Evolutionary conservation across 176 grass and related monocot genomes (phyloP).

Genomic region (Ensete glaucum): DNA sequence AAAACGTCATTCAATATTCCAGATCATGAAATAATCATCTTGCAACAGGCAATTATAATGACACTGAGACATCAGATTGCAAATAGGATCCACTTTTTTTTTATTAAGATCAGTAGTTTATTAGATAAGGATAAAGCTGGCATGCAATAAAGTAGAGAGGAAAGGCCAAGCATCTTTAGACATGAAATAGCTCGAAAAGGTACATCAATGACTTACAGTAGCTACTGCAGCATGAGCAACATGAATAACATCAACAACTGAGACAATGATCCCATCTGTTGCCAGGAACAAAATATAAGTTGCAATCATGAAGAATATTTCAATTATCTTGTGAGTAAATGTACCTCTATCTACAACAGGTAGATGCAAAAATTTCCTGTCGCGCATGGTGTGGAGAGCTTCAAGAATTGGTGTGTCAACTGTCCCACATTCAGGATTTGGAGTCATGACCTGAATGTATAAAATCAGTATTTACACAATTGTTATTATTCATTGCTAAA

Average conservation of each 20-base stretch:
- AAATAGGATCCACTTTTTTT: not conserved
- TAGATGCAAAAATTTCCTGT: conserved; percentile 88
- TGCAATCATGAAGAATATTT: not conserved
- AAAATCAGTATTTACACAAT: not conserved
- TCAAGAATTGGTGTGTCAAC: conserved; percentile 86
- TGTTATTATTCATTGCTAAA: too few relatives aligned
- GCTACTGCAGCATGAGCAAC: conserved; percentile 95
- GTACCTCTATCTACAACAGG: conserved; percentile 83
- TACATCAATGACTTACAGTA: conserved; percentile 34
- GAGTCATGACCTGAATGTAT: conserved; percentile 84
- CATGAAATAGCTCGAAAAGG: not conserved
- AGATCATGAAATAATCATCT: not conserved
- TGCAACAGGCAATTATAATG: not conserved
- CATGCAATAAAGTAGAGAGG: not conserved
- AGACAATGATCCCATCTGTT: conserved; percentile 78
- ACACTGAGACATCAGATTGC: not conserved
- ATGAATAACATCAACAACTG: conserved; percentile 91
- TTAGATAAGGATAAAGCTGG: not conserved
- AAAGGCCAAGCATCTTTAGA: not conserved
- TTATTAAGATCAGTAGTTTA: not conserved
- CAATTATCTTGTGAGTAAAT: not conserved
- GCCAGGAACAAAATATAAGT: conserved; percentile 1
- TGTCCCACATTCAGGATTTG: conserved; percentile 87
- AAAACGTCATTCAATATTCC: not conserved
- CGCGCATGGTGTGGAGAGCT: conserved; percentile 92